phyloP scores from a whole-genome alignment of 108 stramenopile genomes.

The Stephanodiscus triporus region DNA sequence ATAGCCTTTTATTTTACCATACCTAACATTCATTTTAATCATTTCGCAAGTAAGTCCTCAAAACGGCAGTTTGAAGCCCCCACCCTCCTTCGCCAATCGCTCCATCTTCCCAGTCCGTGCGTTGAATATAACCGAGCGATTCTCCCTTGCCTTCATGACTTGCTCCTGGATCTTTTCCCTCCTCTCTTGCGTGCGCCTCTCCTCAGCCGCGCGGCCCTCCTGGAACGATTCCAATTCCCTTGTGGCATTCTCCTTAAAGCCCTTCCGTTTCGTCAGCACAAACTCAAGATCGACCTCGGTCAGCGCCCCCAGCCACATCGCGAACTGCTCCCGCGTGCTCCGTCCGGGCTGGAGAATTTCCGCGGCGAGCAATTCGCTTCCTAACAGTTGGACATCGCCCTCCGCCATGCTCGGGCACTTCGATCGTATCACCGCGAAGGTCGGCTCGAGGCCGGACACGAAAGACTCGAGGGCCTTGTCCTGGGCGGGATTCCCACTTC shows the following conservation, averaged over 20 bases:
- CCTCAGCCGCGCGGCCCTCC: constrained; percentile 49
- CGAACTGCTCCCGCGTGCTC: constrained; percentile 78
- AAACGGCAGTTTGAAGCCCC: constrained; percentile 36
- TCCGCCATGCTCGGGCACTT: constrained; percentile 75
- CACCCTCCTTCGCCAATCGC: constrained; percentile 34
- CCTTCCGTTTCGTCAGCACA: constrained; percentile 68
- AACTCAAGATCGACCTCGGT: constrained; percentile 69
- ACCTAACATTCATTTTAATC: not conserved
- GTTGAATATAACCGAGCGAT: constrained; percentile 77
- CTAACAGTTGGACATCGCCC: constrained; percentile 74
- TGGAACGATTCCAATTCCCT: constrained; percentile 53
- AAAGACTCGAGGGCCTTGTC: constrained; percentile 74
- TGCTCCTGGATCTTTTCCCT: constrained; percentile 66
- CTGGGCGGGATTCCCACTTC: constrained; percentile 66
- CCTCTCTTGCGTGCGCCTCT: constrained; percentile 49
- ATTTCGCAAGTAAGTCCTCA: not conserved
- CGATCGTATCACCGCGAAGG: constrained; percentile 61
- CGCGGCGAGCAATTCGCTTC: constrained; percentile 77
- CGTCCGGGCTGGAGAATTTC: constrained; percentile 72
- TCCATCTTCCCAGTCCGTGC: constrained; percentile 74
- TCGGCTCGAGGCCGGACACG: constrained; percentile 74
- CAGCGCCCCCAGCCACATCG: constrained; percentile 76
- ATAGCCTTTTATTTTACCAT: too few species aligned
- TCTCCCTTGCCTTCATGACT: constrained; percentile 64
- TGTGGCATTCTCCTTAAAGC: constrained; percentile 58